These are phyloP conservation scores for Glomus cerebriforme DNA, from an alignment of 192 early-diverging fungal species.

Conservation along the genomic window DNA sequence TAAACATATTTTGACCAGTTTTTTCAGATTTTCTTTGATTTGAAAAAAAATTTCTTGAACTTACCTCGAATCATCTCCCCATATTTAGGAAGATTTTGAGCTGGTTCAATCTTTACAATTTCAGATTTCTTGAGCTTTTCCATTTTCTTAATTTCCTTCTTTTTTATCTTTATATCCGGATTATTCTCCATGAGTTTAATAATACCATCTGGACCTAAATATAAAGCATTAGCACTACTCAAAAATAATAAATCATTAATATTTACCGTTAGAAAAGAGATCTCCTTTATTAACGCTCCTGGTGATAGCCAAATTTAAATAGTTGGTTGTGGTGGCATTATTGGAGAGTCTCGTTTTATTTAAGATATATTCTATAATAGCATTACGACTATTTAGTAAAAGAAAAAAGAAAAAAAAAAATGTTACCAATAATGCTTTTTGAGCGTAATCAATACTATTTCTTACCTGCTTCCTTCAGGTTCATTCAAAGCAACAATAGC, in stretches of 20 bases:
- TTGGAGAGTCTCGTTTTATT: constrained; percentile 19
- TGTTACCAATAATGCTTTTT: not conserved
- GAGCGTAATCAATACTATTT: not conserved
- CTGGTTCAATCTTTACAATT: no score
- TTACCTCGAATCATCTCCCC: no score
- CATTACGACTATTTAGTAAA: constrained; percentile 19
- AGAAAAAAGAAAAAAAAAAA: not conserved
- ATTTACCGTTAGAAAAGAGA: constrained; percentile 21
- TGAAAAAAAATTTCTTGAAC: no score
- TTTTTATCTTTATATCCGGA: constrained; percentile 20
- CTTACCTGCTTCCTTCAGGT: constrained; percentile 30
- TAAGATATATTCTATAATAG: constrained; percentile 27
- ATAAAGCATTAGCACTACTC: no score
- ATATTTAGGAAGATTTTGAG: no score
- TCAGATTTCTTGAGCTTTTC: constrained; percentile 22
- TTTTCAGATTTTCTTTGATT: no score
- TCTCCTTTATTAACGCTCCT: constrained; percentile 11
- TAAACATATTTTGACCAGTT: no score
- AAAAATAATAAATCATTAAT: no score
- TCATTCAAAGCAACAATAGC: constrained; percentile 33
- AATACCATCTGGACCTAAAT: constrained; percentile 23
- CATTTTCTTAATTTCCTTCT: constrained; percentile 19
- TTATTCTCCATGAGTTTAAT: constrained; percentile 30
- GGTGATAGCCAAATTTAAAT: constrained; percentile 8
- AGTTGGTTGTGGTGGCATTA: not conserved